Evolutionary conservation across 495 filamentous ascomycete species (phyloP), one percentile per base, ranked within the genome.

Genomic region (Xylaria cubensis): DNA sequence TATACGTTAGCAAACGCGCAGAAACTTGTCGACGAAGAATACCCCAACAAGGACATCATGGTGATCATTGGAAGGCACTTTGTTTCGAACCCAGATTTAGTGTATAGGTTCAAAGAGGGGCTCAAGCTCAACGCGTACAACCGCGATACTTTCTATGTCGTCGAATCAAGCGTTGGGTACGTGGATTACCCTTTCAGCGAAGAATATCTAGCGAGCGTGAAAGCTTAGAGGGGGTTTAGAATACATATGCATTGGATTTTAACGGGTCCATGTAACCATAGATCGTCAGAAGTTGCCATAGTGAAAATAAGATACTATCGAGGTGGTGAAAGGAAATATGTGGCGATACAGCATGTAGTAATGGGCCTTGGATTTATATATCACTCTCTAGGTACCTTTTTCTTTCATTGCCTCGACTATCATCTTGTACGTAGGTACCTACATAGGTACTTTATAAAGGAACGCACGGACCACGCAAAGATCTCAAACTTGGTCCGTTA

Each of bases 51-150:
- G 64, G 84, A 90, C 48, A 78, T 85, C 24, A 73, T 82, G 3
- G 71, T 87, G 41, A 86, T 84, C 0, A 90, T 90, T 78, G 91
- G 90, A 4, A 76, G 88, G 34, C 83, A 79, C 34, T 94, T 88
- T 68, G 90, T 90, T 34, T 82, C 89, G 56, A 93, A 90, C 67
- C 92, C 92, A 6, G 91, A 94, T 77, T 76, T 94, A 64, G 82
- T 86, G 5, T 91, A 86, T 75, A 81, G 88, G 51, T 64, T 93
- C 10, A 74, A 85, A 78, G 75, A 89, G 32, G 86, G 85, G 2
- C 79, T 91, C 34, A 77, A 80, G 19, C 78, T 92, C 26, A 76
- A 72, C 7, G 71, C 76, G 48, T 91, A 92, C 74, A 73, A 92
- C 55, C 80, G 89, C 0, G 76, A 84, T 0, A 84, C 80, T 0